phyloP scores from a whole-genome alignment of 208 protist genomes.

The Angomonas deanei region DNA sequence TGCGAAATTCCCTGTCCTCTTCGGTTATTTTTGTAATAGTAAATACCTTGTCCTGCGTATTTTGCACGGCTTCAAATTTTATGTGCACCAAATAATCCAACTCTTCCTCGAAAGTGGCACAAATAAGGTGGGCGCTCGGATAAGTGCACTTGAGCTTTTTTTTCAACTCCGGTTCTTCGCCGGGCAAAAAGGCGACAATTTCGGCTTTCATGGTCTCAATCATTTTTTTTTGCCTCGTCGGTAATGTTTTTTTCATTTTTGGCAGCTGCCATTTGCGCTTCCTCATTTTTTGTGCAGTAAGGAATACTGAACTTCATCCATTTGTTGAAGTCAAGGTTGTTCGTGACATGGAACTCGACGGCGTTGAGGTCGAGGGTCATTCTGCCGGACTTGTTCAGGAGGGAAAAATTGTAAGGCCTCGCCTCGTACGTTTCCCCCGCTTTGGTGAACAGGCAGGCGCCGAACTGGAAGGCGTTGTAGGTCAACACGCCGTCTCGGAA shows the following conservation, averaged over 20 bases:
- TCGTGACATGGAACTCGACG: slow-evolving; percentile 34
- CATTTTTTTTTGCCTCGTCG: no score
- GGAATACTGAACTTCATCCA: slow-evolving; percentile 54
- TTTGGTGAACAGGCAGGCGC: slow-evolving; percentile 59
- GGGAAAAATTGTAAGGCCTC: slow-evolving; percentile 74
- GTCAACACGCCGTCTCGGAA: slow-evolving; percentile 31
- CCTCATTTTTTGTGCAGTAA: slow-evolving; percentile 36
- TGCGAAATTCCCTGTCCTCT: slow-evolving; percentile 1
- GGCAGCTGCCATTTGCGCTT: slow-evolving; percentile 3
- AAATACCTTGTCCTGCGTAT: slow-evolving; percentile 6
- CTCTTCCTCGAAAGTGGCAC: background rate
- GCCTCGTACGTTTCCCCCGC: slow-evolving; percentile 39
- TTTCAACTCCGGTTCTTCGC: background rate
- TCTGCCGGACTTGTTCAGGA: slow-evolving; percentile 35
- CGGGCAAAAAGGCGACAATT: background rate
- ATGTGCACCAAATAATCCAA: background rate
- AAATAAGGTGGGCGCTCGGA: background rate
- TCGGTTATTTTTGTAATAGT: slow-evolving; percentile 8
- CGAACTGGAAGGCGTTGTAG: slow-evolving; percentile 79
- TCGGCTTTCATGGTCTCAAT: no score
- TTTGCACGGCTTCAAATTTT: background rate
- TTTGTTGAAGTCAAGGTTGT: slow-evolving; percentile 56
- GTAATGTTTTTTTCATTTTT: slow-evolving; percentile 16
- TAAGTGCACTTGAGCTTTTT: background rate
- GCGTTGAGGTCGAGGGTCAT: slow-evolving; percentile 23